Percentiles rank a stretch among this genome's conserved stretches.
These are phyloP conservation scores for Cladosporium halotolerans DNA, from an alignment of 2,329 filamentous ascomycete species.

Conservation along the genomic window DNA sequence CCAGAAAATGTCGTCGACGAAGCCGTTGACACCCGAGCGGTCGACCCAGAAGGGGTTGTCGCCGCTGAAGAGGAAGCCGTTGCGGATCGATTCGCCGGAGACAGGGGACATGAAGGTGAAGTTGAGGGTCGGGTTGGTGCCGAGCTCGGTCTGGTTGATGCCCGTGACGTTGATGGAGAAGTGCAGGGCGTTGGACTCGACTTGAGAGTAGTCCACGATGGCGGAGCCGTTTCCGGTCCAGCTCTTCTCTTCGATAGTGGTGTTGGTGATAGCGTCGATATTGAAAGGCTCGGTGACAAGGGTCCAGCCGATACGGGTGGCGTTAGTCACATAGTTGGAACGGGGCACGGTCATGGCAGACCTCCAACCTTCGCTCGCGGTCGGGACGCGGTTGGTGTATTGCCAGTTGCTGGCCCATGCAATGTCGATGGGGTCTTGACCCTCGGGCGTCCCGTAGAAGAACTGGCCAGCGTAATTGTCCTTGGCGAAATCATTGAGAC, in stretches of 20 bases:
- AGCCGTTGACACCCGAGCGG: slow-evolving; percentile 42
- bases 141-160: slow-evolving; percentile 22
- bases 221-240: slow-evolving; percentile 43
- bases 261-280: slow-evolving; percentile 40
- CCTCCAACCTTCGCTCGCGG: slow-evolving; percentile 48
- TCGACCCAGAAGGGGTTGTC: slow-evolving; percentile 42
- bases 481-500: slow-evolving; percentile 21
- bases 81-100: slow-evolving; percentile 42
- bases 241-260: slow-evolving; percentile 36
- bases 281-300: slow-evolving; percentile 46
- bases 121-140: slow-evolving; percentile 35
- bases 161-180: slow-evolving; percentile 47
- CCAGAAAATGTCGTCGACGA: slow-evolving; percentile 45
- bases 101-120: slow-evolving; percentile 46
- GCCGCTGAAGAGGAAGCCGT: slow-evolving; percentile 44
- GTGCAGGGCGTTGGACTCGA: slow-evolving; percentile 46
- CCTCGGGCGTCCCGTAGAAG: slow-evolving; percentile 41
- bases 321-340: slow-evolving; percentile 44
- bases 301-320: slow-evolving; percentile 45
- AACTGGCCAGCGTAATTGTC: slow-evolving; percentile 52
- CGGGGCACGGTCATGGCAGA: slow-evolving; percentile 48
- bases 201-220: slow-evolving; percentile 43
- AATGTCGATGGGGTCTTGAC: slow-evolving; percentile 39
- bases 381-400: slow-evolving; percentile 47
- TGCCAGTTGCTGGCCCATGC: slow-evolving; percentile 55